Evolutionary conservation across 331 rosid species (phyloP), one percentile per base, ranked within the genome.

Genomic region (Phaseolus coccineus): DNA sequence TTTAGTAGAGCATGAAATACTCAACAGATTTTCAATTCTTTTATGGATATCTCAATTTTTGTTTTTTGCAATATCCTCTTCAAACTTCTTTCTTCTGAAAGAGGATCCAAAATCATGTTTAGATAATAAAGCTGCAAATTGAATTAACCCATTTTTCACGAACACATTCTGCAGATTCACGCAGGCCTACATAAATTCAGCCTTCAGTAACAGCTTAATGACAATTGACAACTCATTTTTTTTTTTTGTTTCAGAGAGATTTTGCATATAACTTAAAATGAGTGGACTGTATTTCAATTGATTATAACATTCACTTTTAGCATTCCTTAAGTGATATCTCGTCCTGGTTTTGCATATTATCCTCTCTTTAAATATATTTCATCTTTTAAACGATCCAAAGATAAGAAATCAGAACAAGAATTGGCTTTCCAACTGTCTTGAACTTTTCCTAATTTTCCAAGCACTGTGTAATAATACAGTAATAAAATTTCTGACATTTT

Each of bases 361-460:
- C 50, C 61, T 9, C 52, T 25, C 24, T 77, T 37, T 8, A 72
- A 74, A 42, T 58, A 10, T 40, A 12, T 74, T 52, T 51, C 35
- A 28, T 40, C n/a, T 51, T 51, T 58, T 42, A 59, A 74, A 79
- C 37, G 5, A 40, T 28, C 27, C 52, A 39, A 51, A 46, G 15
- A 28, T 3, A 4, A 48, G 9, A 5, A 44, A 57, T 42, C 57
- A 73, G 24, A 16, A 37, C 6, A 63, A 64, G 27, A 78, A 65
- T 33, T 24, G 51, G n/a, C 28, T 44, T 50, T 42, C 59, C 55
- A 74, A 53, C 37, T 2, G 6, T 33, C n/a, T 69, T 40, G 50
- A 24, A 35, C 70, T 39, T 28, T 37, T 56, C 80, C 72, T 31
- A 50, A 74, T 79, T 61, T 5, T 59, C 74, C 55, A 76, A 69